Conservation (phyloP, 129 eudicot species). For the Sambucus nigra region DNA sequence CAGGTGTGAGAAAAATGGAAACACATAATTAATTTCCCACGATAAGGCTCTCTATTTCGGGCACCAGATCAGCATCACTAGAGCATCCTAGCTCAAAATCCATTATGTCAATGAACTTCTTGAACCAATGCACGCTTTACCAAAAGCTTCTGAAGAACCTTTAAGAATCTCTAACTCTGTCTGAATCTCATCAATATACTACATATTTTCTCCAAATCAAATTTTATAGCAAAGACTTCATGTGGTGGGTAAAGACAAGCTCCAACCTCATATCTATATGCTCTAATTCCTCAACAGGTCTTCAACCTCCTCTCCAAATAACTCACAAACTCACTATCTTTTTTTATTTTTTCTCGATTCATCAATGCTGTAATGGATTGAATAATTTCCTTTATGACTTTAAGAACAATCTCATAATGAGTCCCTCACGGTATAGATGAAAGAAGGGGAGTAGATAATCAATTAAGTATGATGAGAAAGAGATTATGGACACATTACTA, state of each 20-base stretch:
- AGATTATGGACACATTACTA: too few relatives aligned
- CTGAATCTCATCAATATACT: conserved; percentile 32
- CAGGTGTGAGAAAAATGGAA: not conserved
- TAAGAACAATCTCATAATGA: too few relatives aligned
- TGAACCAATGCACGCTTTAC: conserved; percentile 34
- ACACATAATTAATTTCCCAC: conserved; percentile 24
- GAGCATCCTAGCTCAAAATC: conserved; percentile 34
- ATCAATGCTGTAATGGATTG: conserved; percentile 53
- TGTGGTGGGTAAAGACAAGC: conserved; percentile 95
- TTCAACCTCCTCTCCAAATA: conserved; percentile 52
- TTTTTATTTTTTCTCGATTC: conserved; percentile 28
- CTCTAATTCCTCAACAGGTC: conserved; percentile 46
- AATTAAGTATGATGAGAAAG: too few relatives aligned
- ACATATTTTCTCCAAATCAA: conserved; percentile 43
- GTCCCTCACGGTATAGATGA: too few relatives aligned
- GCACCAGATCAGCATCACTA: conserved; percentile 21
- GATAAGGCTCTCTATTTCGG: conserved; percentile 48
- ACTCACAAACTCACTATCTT: conserved; percentile 23
- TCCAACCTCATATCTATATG: conserved; percentile 75
- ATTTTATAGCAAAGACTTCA: conserved; percentile 55
- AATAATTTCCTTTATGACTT: conserved; percentile 55
- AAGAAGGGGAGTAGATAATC: too few relatives aligned
- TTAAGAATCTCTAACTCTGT: conserved; percentile 35
- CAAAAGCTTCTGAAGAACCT: conserved; percentile 43
- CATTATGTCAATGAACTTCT: conserved; percentile 37